phyloP scores from a whole-genome alignment of 257 asterid genomes.

The Primulina eburnea region DNA sequence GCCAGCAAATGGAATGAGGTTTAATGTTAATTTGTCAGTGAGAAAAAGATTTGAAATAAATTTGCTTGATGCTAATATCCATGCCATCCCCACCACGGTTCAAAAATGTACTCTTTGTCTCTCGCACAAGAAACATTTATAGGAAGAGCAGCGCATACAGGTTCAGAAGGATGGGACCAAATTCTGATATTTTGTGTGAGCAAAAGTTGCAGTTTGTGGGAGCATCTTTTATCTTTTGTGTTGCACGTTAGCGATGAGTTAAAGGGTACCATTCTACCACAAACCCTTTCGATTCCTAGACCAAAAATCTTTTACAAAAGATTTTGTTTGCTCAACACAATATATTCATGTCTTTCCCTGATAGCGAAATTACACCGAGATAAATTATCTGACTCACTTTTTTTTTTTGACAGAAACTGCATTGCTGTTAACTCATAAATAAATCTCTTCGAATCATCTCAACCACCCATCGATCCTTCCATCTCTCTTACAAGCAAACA shows the following conservation, averaged over 20 bases:
- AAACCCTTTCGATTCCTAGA: neutral
- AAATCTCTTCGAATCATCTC: neutral
- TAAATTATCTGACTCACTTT: too few species aligned
- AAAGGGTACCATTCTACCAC: neutral
- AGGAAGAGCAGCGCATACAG: neutral
- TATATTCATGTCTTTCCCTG: too few species aligned
- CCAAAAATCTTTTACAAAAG: too few species aligned
- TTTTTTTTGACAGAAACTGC: neutral
- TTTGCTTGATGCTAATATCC: too few species aligned
- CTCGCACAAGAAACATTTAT: neutral
- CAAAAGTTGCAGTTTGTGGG: neutral
- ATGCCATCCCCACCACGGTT: neutral
- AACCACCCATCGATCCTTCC: neutral
- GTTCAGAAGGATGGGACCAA: neutral
- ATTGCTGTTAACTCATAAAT: neutral
- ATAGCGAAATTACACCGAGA: too few species aligned
- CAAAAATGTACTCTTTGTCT: neutral
- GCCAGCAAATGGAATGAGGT: too few species aligned
- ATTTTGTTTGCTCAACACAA: neutral
- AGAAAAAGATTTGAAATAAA: too few species aligned
- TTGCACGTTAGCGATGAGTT: too few species aligned
- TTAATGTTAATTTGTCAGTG: too few species aligned
- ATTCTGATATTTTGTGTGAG: neutral
- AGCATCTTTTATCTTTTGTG: neutral
- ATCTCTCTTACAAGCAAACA: neutral